Evolutionary conservation across 306 rosid species (phyloP), one percentile per base, ranked within the genome.

Genomic region (Elaeagnus macrophylla): DNA sequence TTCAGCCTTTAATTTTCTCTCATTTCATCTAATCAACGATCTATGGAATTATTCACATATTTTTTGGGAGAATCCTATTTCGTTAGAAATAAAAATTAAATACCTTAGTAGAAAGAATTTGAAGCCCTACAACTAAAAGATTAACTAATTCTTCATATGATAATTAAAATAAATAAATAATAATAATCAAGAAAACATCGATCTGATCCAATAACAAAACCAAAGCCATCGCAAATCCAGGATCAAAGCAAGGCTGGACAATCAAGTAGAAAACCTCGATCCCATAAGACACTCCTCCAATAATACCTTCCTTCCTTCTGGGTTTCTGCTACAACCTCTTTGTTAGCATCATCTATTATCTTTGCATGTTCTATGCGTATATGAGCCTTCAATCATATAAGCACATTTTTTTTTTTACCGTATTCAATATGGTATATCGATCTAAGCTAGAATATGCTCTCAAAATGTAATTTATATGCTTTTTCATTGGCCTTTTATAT

Each of bases 181-280:
- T n/a, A 16, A 48, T 6, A 56, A 2, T 70, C 53, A 79, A 5
- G 78, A 75, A 64, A 80, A 85, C 95, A n/a, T n/a, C n/a, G n/a
- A 85, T 80, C 56, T 80, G 95, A 73, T 89, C 89, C 37, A 89
- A 77, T 8, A 79, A 63, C n/a, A 89, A 62, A 57, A 89, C 79
- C 13, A 89, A 73, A 48, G 86, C 89, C 97, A 89, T 89, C 8
- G 95, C 93, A 52, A 89, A 77, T 7, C 66, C 84, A 14, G 84
- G 63, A 70, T 85, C 86, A 53, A 78, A 75, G 9, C 66, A 83
- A 13, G 93, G 80, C 13, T 74, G 78, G 47, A 89, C 86, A 54
- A 76, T 15, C 61, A 89, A 56, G 58, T 78, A 78, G 63, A 89
- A 89, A 66, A 89, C 86, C 39, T 85, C 95, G 0, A 51, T 53